Evolutionary conservation across 1,139 yeast species (phyloP).

Genomic region (Sugiyamaella neomexicana): DNA sequence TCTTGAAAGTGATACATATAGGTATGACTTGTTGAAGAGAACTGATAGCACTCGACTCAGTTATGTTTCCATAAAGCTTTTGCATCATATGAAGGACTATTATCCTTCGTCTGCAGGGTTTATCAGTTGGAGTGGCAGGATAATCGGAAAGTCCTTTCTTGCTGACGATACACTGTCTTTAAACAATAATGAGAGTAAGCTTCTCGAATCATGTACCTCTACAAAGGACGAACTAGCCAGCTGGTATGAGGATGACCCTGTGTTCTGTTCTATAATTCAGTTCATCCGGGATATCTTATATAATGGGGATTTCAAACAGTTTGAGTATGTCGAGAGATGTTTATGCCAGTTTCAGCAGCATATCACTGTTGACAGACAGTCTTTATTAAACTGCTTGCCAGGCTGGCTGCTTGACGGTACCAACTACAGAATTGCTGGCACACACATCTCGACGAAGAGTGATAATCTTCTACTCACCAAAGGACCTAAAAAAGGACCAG

Average conservation of each 20-base stretch:
- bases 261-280: constrained; percentile 4
- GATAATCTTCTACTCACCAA: background rate
- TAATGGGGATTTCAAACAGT: constrained; percentile 10
- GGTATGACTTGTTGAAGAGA: background rate
- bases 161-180: constrained; percentile 1
- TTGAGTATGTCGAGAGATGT: constrained; percentile 15
- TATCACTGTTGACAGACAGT: constrained; percentile 1
- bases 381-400: constrained; percentile 11
- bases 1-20: background rate
- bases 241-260: constrained; percentile 8
- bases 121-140: constrained; percentile 5
- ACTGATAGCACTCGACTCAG: background rate
- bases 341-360: constrained; percentile 10
- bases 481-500: constrained; percentile 1
- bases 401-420: constrained; percentile 14
- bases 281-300: background rate
- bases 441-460: background rate
- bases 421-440: background rate
- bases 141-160: constrained; percentile 14
- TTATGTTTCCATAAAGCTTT: background rate
- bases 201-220: background rate
- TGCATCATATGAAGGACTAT: constrained; percentile 1
- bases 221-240: background rate
- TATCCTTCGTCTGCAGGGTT: background rate
- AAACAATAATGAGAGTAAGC: background rate